Evolutionary conservation across 371 early-diverging fungal species (phyloP), one percentile per base, ranked within the genome.

Genomic region (Massospora cicadina): DNA sequence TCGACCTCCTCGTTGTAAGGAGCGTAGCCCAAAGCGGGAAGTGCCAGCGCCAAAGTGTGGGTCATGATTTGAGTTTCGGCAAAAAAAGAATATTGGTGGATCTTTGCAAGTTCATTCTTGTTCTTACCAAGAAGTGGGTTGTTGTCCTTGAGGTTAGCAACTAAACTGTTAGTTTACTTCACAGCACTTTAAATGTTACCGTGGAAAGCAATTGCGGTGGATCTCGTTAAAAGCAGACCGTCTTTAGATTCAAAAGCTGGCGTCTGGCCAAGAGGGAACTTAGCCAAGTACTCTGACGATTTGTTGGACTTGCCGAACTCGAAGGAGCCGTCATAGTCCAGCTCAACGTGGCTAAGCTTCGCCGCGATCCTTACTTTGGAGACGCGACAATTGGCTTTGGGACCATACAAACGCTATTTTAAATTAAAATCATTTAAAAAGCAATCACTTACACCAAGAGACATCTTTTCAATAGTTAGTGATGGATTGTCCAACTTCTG

Each of bases 181-280:
- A 25, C n/a, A 54, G n/a, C 13, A n/a, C n/a, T 13, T n/a, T 13
- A 54, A 13, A n/a, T 77, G 71, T 73, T 77, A 82, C 88, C 78
- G 75, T 93, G 91, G 85, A 82, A 82, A 56, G 88, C 88, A 64
- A 94, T 94, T 69, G 93, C 93, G 70, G 76, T 80, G 68, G 84
- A 83, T 78, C 93, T 92, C 13, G 24, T 24, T 2, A 63, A 33
- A 21, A 64, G 64, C 67, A 74, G 72, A 59, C 84, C 87, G 55
- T 88, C 85, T 61, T 82, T 72, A 65, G 81, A 76, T 75, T 87
- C 90, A 69, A 90, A 88, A 58, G 77, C 84, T 33, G 95, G 95
- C 68, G 88, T 54, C 56, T 68, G 65, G 32, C 61, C 66, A 25
- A 65, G 33, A 29, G 76, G 75, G 83, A 86, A 92, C 80, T 90